These are phyloP conservation scores for Akanthomyces dipterigenus DNA, from an alignment of 2,329 filamentous ascomycete species.

Conservation along the genomic window DNA sequence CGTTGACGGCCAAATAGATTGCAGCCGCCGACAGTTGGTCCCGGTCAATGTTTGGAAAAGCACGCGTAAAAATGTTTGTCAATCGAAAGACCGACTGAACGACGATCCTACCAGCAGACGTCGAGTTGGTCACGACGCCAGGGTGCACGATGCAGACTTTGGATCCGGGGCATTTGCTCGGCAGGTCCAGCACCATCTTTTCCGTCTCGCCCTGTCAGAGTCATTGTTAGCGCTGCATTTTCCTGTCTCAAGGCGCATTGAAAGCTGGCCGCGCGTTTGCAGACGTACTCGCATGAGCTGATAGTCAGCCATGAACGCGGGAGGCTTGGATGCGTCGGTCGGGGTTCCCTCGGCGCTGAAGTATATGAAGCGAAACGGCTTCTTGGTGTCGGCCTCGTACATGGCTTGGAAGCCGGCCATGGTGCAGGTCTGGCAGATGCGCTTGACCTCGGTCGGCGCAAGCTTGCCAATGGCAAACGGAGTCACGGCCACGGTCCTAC, in stretches of 20 bases:
- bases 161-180: not conserved
- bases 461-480: conserved; percentile 14
- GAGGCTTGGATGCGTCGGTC: conserved; percentile 1
- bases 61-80: conserved; percentile 3
- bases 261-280: not conserved
- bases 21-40: not conserved
- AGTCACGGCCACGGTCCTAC: conserved; percentile 10
- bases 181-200: not conserved
- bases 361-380: conserved; percentile 16
- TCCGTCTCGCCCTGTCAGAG: conserved; percentile 7
- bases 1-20: not conserved
- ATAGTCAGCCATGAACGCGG: not conserved
- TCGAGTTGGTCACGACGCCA: not conserved
- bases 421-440: conserved; percentile 26
- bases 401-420: conserved; percentile 9
- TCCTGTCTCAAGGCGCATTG: not conserved
- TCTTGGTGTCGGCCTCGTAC: not conserved
- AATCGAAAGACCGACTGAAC: not conserved
- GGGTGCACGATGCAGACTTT: conserved; percentile 3
- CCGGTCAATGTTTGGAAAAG: conserved; percentile 1
- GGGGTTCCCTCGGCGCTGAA: conserved; percentile 5
- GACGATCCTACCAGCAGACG: not conserved
- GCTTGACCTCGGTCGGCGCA: conserved; percentile 24
- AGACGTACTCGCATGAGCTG: conserved; percentile 6
- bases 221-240: too few species aligned